A percentile compares a stretch with the other conserved stretches of the same genome.
Conservation (phyloP, 495 filamentous ascomycete species). For the Penicillium manginii region DNA sequence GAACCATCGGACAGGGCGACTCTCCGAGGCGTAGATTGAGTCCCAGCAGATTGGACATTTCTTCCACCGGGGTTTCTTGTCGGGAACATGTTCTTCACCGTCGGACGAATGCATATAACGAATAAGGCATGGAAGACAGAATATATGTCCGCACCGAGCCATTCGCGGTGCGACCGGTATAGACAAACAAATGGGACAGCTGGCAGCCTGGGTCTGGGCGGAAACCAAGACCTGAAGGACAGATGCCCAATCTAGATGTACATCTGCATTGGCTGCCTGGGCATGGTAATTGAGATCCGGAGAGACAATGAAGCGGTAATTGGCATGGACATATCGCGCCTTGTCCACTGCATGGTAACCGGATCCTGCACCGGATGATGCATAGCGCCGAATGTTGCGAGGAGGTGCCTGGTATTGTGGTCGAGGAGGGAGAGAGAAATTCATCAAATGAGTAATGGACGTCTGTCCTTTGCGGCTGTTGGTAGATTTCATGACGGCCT, state of each 20-base stretch:
- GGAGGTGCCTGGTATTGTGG: conserved; percentile 65
- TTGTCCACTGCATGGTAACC: conserved; percentile 93
- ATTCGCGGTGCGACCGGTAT: conserved; percentile 92
- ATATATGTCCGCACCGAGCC: conserved; percentile 97
- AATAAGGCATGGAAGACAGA: conserved; percentile 90
- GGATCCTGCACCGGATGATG: conserved; percentile 85
- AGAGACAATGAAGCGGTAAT: conserved; percentile 94
- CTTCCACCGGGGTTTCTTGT: conserved; percentile 82
- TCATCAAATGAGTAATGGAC: conserved; percentile 95
- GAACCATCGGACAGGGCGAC: conserved; percentile 90
- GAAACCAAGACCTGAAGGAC: conserved; percentile 92
- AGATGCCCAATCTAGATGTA: conserved; percentile 87
- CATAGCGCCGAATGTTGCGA: conserved; percentile 63
- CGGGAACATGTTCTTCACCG: conserved; percentile 60
- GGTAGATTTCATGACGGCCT: conserved; percentile 81
- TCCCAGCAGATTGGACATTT: conserved; percentile 98
- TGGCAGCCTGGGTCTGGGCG: conserved; percentile 80
- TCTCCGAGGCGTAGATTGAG: conserved; percentile 82
- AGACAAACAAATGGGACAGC: conserved; percentile 92
- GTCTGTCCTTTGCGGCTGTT: conserved; percentile 90
- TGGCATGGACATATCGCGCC: conserved; percentile 93
- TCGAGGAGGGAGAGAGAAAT: conserved; percentile 81
- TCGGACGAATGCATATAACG: conserved; percentile 92
- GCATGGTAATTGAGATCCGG: conserved; percentile 77
- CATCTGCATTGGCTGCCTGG: conserved; percentile 85